These are phyloP conservation scores for Cordyceps militaris DNA, from an alignment of 2,329 filamentous ascomycete genomes.

Conservation along the genomic window DNA sequence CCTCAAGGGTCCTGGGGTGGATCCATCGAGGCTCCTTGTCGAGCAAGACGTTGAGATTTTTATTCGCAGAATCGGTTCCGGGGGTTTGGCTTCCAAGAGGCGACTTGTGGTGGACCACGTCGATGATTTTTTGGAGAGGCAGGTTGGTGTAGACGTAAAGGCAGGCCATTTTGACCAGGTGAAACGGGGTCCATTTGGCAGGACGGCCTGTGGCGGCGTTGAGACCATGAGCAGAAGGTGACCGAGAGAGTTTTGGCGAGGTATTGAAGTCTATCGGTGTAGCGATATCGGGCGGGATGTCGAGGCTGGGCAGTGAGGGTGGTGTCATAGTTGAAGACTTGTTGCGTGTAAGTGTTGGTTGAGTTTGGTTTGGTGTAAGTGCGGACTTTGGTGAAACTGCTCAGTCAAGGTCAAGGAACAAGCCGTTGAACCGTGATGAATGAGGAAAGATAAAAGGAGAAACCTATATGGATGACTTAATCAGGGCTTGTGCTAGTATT, in stretches of 20 bases:
- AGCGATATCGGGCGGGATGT: not conserved
- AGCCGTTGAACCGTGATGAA: not conserved
- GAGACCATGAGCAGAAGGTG: slow-evolving; percentile 23
- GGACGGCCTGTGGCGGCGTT: slow-evolving; percentile 40
- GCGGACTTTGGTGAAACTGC: not conserved
- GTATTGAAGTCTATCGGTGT: not conserved
- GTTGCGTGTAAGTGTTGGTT: not conserved
- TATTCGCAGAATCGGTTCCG: slow-evolving; percentile 50
- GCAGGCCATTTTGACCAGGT: slow-evolving; percentile 45
- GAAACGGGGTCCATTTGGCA: slow-evolving; percentile 47
- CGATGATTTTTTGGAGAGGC: slow-evolving; percentile 42
- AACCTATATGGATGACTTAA: not conserved
- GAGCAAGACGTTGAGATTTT: slow-evolving; percentile 48
- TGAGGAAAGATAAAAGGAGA: not conserved
- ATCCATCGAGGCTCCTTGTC: slow-evolving; percentile 54
- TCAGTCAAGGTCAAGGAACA: not conserved
- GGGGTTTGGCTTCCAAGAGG: slow-evolving; percentile 29
- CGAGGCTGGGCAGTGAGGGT: not conserved
- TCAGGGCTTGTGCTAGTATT: not conserved
- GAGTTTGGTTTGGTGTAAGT: not conserved
- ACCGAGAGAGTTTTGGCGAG: not conserved
- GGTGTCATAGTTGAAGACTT: not conserved
- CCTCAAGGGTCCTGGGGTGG: slow-evolving; percentile 42
- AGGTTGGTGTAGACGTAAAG: slow-evolving; percentile 52
- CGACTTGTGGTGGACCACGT: slow-evolving; percentile 35